Percentiles rank a stretch among this genome's conserved stretches.
phyloP scores from a whole-genome alignment of 176 grass and related monocot species.

The Lolium rigidum region DNA sequence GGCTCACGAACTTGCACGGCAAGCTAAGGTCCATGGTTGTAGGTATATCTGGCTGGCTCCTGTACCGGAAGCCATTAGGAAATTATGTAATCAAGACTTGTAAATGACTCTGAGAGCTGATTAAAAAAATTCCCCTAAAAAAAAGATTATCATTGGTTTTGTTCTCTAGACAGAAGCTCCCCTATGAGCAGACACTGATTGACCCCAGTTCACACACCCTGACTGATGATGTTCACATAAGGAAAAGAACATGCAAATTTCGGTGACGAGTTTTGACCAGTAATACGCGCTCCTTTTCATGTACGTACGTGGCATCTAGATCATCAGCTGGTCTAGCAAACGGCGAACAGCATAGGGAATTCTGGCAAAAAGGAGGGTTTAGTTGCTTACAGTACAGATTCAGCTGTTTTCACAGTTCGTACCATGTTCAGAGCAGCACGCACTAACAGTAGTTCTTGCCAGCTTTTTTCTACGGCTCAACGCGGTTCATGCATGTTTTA shows the following conservation, averaged over 20 bases:
- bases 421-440: neutral
- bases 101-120: too few relatives aligned
- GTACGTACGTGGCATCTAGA: too few relatives aligned
- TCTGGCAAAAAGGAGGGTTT: neutral
- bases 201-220: slow-evolving; percentile 50
- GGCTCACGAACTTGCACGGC: too few relatives aligned
- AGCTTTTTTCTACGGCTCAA: too few relatives aligned
- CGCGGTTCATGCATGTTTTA: too few relatives aligned
- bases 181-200: slow-evolving; percentile 30
- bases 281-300: neutral
- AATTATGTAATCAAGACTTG: too few relatives aligned
- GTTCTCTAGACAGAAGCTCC: slow-evolving; percentile 26
- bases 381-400: slow-evolving; percentile 23
- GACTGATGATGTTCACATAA: slow-evolving; percentile 10
- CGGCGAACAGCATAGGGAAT: neutral
- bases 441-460: too few relatives aligned
- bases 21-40: too few relatives aligned
- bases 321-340: neutral
- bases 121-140: too few relatives aligned
- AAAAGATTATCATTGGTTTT: too few relatives aligned
- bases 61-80: too few relatives aligned
- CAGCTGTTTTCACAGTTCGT: slow-evolving; percentile 32
- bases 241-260: neutral
- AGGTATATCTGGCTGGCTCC: too few relatives aligned
- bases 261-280: slow-evolving; percentile 33